Evolutionary conservation across 768 basidiomycete genomes (phyloP), one percentile per base, ranked within the genome.

Genomic region (Thelephora ganbajun): DNA sequence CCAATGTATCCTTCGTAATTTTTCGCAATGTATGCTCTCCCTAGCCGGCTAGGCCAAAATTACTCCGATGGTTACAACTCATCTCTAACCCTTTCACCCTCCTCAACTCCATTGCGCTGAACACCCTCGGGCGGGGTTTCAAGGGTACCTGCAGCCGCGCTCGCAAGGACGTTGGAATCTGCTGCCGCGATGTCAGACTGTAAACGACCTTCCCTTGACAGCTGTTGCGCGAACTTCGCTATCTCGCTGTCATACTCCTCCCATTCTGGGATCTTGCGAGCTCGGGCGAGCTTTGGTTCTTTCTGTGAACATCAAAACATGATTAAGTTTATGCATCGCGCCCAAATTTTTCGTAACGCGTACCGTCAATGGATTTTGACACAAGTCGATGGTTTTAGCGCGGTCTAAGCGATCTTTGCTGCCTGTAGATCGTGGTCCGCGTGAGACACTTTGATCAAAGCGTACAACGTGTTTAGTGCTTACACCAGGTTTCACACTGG

Each of bases 381-480:
- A 98, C 4, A 98, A 74, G 59, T 98, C 94, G 51, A 98, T 94
- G 6, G 86, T 89, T 64, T 88, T 89, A 1, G 81, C 83, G 33
- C 79, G 73, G 56, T 87, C 66, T 0, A 91, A 64, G 35, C 88
- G 71, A 56, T 90, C 85, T 60, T 87, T 88, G 70, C 83, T 87
- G 57, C 82, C 83, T 85, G 53, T 50, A 49, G 5, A 13, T 33
- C 37, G 51, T 16, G 53, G 20, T 9, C 22, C 16, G 39, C 33
- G 13, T 9, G 20, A 9, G 35, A 43, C 19, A 7, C 33, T 11
- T 6, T 22, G 16, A 14, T 30, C 30, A 18, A 35, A 35, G 69
- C 80, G 51, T 76, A 79, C 96, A 99, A 96, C 96, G 98, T 0
- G 94, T 98, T 70, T 98, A 94, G 61, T 94, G 98, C 88, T 90